Evolutionary conservation across 2,329 filamentous ascomycete genomes (phyloP), one percentile per base, ranked within the genome.

Genomic region (Juglanconis juglandina): DNA sequence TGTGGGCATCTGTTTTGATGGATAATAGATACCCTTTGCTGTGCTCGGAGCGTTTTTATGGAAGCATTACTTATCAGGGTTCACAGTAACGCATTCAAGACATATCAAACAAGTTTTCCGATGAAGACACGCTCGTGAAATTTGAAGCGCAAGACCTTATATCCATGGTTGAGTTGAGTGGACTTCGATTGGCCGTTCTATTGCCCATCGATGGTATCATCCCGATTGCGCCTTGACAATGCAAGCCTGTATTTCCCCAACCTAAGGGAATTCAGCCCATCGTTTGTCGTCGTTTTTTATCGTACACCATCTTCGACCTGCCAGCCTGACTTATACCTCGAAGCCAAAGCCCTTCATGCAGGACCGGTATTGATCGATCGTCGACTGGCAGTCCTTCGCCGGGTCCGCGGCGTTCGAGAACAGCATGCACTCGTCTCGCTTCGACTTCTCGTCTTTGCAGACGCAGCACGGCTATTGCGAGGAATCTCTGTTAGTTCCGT

Each of bases 401-500:
- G 95, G 91, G 72, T 97, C 89, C 70, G 88, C 83, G 63, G 90
- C 83, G 64, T 86, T 92, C 59, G 92, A 96, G 80, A 98, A 97
- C 59, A 99, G 90, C 94, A 99, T 98, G 82, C 95, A 99, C 77
- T 99, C 93, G 79, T 99, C 95, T 65, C 95, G 91, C 68, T 84
- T 84, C 44, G 91, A 82, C 77, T 99, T 99, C 76, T 99, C 92
- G 49, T 95, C 87, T 73, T 93, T 97, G 86, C 95, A 99, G 35
- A 98, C 95, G 74, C 95, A 98, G 84, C 95, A 98, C 48, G 94
- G 94, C 92, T 97, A 70, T 62, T 24, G 30, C 3, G n/a, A 6
- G 17, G 4, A 3, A n/a, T 17, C 9, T 30, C 2, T 1, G 6
- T 41, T 42, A 42, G 47, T 4, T 11, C 10, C 24, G 17, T 44